A percentile compares a stretch with the other conserved stretches of the same genome.
Conservation (phyloP, 352 stramenopile species). For the Globisporangium carolinianum region DNA sequence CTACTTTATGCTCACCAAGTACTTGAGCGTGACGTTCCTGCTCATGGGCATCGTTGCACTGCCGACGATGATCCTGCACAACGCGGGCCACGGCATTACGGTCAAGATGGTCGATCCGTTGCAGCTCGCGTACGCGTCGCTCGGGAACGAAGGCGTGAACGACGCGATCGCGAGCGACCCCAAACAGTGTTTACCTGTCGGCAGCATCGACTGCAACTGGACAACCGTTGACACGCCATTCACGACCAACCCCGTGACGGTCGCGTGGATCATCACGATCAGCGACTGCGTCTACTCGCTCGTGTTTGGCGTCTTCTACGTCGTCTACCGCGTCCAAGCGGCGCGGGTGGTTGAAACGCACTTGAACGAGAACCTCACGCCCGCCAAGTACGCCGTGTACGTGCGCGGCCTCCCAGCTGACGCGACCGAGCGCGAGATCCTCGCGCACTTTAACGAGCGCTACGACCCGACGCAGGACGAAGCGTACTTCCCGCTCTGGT, state of each 20-base stretch:
- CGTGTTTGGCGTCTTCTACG: constrained; percentile 57
- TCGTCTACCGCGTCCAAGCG: constrained; percentile 41
- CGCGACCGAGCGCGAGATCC: constrained; percentile 53
- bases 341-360: constrained; percentile 50
- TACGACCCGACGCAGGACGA: constrained; percentile 75
- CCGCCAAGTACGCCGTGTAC: constrained; percentile 75
- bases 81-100: constrained; percentile 58
- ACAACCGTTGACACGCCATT: constrained; percentile 66
- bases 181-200: constrained; percentile 33
- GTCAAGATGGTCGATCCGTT: constrained; percentile 62
- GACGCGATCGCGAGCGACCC: constrained; percentile 39
- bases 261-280: constrained; percentile 71
- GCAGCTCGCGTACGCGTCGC: constrained; percentile 58
- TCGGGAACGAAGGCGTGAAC: constrained; percentile 76
- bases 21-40: constrained; percentile 52
- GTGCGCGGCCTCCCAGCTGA: constrained; percentile 63
- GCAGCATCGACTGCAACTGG: constrained; percentile 67
- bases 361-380: constrained; percentile 71
- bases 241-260: constrained; percentile 37
- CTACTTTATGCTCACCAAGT: constrained; percentile 84
- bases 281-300: constrained; percentile 58
- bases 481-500: constrained; percentile 47
- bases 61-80: constrained; percentile 57
- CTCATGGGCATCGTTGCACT: constrained; percentile 65
- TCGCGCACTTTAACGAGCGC: constrained; percentile 64